Evolutionary conservation across 805 yeast genomes (phyloP), one percentile per base, ranked within the genome.

Genomic region (Teunomyces pallodes): DNA sequence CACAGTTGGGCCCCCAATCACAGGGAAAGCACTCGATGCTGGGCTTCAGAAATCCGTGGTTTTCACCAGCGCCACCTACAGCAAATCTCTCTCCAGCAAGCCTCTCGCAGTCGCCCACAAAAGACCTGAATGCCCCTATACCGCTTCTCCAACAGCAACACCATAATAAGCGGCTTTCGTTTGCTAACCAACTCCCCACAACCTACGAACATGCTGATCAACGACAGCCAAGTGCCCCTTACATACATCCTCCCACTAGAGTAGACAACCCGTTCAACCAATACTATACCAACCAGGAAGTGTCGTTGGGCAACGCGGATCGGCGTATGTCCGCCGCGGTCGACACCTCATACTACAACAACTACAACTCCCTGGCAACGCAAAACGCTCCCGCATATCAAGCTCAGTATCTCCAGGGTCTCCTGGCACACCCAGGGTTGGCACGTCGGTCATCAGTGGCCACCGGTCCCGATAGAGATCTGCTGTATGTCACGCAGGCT

Each of bases 31-130:
- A 43, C 36, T 52, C 46, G n/a, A 35, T 35, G 41, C 61, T 66
- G 10, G 75, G 75, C 24, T 73, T 73, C 51, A 55, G 76, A 32
- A 72, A 73, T 46, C 77, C 77, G n/a, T 73, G 77, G 77, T 72
- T 60, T 54, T 63, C 70, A 24, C 57, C 67, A 6, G 54, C 54
- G 20, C 56, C 49, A 20, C 59, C 53, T 36, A 27, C 48, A 5
- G 30, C 48, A 13, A 33, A 31, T 35, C 20, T 24, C 9, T 30
- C 42, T 42, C 50, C 54, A 48, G 38, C 48, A 43, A 42, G 50
- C 51, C 40, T 51, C 27, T 47, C 53, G 6, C 65, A 58, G 35
- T 55, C 66, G 28, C 72, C 70, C 13, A 65, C 70, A 20, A 64
- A 65, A 45, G 49, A 58, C 32, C 59, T 54, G 36, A 30, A 33